Evolutionary conservation across 306 rosid species (phyloP).

Genomic region (Bauhinia variegata): DNA sequence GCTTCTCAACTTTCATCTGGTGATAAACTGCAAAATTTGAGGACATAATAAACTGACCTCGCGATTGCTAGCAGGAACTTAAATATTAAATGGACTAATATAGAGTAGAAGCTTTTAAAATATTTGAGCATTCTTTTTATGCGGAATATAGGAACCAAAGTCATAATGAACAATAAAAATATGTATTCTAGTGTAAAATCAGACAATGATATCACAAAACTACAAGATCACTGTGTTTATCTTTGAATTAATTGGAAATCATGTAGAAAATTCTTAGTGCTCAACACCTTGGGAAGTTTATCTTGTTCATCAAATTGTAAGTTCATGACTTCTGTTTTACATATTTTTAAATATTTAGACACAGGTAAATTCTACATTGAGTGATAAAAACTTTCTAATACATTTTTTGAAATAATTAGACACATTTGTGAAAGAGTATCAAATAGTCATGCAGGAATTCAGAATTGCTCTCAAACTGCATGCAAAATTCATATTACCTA

Average conservation of each 20-base stretch:
- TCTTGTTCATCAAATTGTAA: slow-evolving; percentile 7
- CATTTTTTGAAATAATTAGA: slow-evolving; percentile 6
- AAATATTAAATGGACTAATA: not conserved
- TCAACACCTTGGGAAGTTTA: slow-evolving; percentile 22
- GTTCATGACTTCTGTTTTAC: slow-evolving; percentile 5
- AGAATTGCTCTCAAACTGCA: slow-evolving; percentile 5
- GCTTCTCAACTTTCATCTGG: no score
- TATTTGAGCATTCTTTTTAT: no score
- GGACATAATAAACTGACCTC: not conserved
- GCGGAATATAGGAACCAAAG: no score
- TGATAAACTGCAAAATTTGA: no score
- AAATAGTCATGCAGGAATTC: slow-evolving; percentile 11
- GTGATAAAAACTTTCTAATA: not conserved
- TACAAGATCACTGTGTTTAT: not conserved
- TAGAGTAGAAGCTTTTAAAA: no score
- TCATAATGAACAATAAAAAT: not conserved
- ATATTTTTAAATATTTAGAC: not conserved
- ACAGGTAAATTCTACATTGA: not conserved
- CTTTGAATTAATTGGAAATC: not conserved
- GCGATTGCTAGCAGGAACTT: not conserved
- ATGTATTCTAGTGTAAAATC: not conserved
- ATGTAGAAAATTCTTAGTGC: not conserved
- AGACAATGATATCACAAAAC: not conserved
- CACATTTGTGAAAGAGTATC: not conserved
- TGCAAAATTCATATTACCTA: slow-evolving; percentile 54